phyloP scores from a whole-genome alignment of 2,329 filamentous ascomycete genomes.

The Ilyonectria mors-panacis region DNA sequence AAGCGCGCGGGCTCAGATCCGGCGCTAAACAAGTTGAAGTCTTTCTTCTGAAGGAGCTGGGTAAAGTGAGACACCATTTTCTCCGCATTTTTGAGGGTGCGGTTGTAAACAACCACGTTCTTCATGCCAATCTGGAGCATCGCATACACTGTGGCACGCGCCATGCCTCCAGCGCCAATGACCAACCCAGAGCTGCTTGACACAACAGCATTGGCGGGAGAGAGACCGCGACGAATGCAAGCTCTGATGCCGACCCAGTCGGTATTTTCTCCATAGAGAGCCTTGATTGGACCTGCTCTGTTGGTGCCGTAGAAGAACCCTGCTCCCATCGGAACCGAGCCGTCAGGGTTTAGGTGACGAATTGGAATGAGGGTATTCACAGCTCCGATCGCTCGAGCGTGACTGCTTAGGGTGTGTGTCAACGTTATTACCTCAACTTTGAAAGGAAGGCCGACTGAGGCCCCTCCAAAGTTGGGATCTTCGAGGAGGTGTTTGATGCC shows the following conservation, averaged over 20 bases:
- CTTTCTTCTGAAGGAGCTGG: slow-evolving; percentile 62
- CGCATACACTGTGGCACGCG: slow-evolving; percentile 82
- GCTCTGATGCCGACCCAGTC: slow-evolving; percentile 86
- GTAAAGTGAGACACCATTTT: slow-evolving; percentile 80
- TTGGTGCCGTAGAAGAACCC: slow-evolving; percentile 68
- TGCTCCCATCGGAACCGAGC: slow-evolving; percentile 69
- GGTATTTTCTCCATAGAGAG: slow-evolving; percentile 84
- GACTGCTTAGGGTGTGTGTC: slow-evolving; percentile 78
- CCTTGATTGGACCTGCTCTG: slow-evolving; percentile 75
- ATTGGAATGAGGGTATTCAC: slow-evolving; percentile 84
- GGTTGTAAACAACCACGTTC: slow-evolving; percentile 82
- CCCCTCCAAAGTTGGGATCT: slow-evolving; percentile 79
- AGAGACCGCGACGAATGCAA: slow-evolving; percentile 79
- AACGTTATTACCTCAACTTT: slow-evolving; percentile 81
- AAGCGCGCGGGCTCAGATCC: slow-evolving; percentile 64
- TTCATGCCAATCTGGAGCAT: slow-evolving; percentile 84
- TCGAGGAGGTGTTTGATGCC: slow-evolving; percentile 75
- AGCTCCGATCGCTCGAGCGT: slow-evolving; percentile 82
- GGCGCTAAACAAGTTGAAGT: slow-evolving; percentile 60
- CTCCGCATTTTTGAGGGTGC: slow-evolving; percentile 77
- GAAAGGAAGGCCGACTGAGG: slow-evolving; percentile 80
- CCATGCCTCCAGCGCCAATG: slow-evolving; percentile 82
- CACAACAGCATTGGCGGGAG: slow-evolving; percentile 77
- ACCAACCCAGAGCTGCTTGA: slow-evolving; percentile 70
- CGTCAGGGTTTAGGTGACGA: slow-evolving; percentile 70